Evolutionary conservation across 2,329 filamentous ascomycete genomes (phyloP).

Genomic region (Colletotrichum chrysophilum): DNA sequence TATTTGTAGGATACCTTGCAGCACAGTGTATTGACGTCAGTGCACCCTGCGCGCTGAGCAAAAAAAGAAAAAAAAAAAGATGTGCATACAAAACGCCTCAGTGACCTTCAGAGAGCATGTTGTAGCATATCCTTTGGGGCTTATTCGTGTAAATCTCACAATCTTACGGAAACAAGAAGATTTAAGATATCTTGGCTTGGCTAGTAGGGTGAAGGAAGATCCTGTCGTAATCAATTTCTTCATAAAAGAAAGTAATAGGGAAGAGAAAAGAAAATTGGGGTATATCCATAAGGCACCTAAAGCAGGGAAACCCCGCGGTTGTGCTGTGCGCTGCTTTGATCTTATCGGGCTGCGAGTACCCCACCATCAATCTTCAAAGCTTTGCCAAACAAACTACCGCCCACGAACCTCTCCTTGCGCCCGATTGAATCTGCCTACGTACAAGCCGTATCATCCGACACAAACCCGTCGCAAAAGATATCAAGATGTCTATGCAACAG

Average conservation of each 20-base stretch:
- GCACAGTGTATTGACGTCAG: neutral
- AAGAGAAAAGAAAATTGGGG: neutral
- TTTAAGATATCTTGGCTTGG: neutral
- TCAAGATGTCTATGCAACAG: slow-evolving; percentile 4
- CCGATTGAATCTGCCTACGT: neutral
- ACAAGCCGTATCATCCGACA: neutral
- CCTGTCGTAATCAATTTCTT: neutral
- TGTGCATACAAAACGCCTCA: neutral
- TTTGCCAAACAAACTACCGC: neutral
- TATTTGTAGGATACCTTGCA: neutral
- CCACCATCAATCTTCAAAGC: slow-evolving; percentile 6
- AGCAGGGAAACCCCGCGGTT: slow-evolving; percentile 3
- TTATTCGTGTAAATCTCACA: neutral
- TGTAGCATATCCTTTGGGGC: neutral
- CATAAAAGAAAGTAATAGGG: neutral
- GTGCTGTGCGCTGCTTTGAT: neutral
- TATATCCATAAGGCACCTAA: neutral
- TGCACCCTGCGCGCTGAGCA: neutral
- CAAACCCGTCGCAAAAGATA: neutral
- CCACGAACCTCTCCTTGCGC: neutral
- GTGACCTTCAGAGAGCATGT: neutral
- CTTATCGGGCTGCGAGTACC: neutral
- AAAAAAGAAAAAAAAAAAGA: neutral
- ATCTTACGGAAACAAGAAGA: neutral
- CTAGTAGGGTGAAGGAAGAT: neutral